A percentile compares a stretch with the other conserved stretches of the same genome.
Conservation (phyloP, 2,329 filamentous ascomycete species). For the Teratosphaeria pseudoeucalypti region DNA sequence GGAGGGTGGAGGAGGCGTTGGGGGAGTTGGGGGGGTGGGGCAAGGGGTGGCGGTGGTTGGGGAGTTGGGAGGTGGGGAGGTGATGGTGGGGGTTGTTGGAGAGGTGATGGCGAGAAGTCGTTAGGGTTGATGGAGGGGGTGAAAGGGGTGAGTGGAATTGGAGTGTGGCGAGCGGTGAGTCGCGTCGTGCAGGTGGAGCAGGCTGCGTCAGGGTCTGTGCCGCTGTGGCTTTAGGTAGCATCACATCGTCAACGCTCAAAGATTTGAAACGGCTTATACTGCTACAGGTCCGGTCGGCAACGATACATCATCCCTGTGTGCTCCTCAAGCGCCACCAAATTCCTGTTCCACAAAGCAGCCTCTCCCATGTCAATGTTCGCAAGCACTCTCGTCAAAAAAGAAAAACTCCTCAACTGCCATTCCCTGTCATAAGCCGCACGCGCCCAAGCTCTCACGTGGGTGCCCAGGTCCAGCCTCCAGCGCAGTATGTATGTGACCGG, state of each 20-base stretch:
- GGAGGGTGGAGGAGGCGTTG: constrained; percentile 51
- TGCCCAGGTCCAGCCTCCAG: neutral
- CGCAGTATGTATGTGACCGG: neutral
- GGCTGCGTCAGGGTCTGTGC: no score
- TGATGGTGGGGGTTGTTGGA: neutral
- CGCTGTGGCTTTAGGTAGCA: no score
- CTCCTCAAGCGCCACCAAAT: neutral
- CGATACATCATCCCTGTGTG: neutral
- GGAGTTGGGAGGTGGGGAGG: constrained; percentile 18
- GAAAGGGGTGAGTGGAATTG: neutral
- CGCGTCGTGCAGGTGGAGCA: no score
- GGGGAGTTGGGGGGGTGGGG: constrained; percentile 47
- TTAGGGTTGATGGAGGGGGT: neutral
- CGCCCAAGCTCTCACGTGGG: neutral
- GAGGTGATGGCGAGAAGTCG: neutral
- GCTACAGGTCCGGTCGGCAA: constrained; percentile 1
- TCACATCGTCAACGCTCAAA: neutral
- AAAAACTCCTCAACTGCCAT: constrained; percentile 5
- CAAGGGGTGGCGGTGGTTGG: constrained; percentile 50
- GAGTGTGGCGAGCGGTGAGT: neutral
- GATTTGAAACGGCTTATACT: constrained; percentile 3
- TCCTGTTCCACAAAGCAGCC: neutral
- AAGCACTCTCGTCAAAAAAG: neutral
- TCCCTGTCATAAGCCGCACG: neutral
- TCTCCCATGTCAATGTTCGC: neutral